Evolutionary conservation across 2,329 filamentous ascomycete genomes (phyloP).

Genomic region (Davidsoniella australis): DNA sequence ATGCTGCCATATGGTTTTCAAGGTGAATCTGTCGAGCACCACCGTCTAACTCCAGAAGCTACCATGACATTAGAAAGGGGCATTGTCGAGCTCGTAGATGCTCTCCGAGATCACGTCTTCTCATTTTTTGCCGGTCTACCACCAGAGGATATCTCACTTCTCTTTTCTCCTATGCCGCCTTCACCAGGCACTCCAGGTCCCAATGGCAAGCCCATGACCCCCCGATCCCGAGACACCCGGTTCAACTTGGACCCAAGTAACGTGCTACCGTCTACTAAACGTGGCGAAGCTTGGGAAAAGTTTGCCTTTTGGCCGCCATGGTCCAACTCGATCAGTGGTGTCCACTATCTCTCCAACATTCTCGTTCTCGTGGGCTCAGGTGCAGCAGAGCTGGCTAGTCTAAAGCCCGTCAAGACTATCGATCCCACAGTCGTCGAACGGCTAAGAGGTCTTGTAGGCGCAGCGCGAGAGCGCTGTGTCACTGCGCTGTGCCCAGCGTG

Average conservation of each 20-base stretch:
- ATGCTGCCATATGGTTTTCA: slow-evolving; percentile 66
- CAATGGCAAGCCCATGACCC: slow-evolving; percentile 27
- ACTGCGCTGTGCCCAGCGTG: slow-evolving; percentile 76
- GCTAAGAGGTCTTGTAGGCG: slow-evolving; percentile 57
- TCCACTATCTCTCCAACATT: slow-evolving; percentile 73
- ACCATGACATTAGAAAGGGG: slow-evolving; percentile 59
- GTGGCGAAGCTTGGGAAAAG: slow-evolving; percentile 79
- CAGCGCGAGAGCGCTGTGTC: slow-evolving; percentile 69
- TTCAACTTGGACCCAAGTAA: slow-evolving; percentile 69
- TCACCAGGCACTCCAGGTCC: slow-evolving; percentile 47
- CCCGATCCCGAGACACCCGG: slow-evolving; percentile 49
- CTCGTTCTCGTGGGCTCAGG: slow-evolving; percentile 71
- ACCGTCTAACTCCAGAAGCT: slow-evolving; percentile 57
- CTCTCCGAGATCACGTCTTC: slow-evolving; percentile 63
- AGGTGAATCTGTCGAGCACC: slow-evolving; percentile 64
- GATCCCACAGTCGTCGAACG: slow-evolving; percentile 47
- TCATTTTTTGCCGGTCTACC: slow-evolving; percentile 77
- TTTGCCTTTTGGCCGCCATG: slow-evolving; percentile 92
- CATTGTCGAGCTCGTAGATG: slow-evolving; percentile 62
- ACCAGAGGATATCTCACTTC: slow-evolving; percentile 72
- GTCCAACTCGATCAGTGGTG: slow-evolving; percentile 82
- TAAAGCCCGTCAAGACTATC: slow-evolving; percentile 45
- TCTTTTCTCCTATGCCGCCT: slow-evolving; percentile 64
- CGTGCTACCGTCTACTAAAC: slow-evolving; percentile 57
- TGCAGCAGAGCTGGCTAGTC: slow-evolving; percentile 66